Evolutionary conservation across 73 alveolate species (phyloP).

Genomic region (Paramecium sexaurelia): DNA sequence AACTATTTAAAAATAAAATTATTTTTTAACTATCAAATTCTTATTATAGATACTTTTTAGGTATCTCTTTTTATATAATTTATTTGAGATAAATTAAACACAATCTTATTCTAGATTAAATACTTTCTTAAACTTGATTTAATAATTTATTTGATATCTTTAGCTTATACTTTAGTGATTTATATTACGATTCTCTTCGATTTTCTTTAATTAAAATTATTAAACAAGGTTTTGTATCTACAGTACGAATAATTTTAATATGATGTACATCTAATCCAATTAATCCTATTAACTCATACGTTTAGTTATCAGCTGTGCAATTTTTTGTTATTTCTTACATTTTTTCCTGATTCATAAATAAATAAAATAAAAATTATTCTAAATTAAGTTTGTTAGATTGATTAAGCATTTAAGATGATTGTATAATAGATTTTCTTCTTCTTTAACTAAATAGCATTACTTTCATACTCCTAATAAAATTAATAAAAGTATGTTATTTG

Average conservation of each 20-base stretch:
- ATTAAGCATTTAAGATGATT: not conserved
- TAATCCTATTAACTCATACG: not conserved
- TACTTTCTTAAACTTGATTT: not conserved
- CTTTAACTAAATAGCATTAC: not conserved
- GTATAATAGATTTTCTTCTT: not conserved
- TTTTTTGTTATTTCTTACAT: not conserved
- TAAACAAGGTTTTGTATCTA: not conserved
- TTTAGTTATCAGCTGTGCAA: not conserved
- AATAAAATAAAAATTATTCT: not conserved
- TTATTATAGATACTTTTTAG: not conserved
- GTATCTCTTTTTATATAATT: not conserved
- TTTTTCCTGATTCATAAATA: not conserved
- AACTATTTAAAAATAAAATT: not conserved
- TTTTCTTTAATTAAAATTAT: not conserved
- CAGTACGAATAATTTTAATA: not conserved
- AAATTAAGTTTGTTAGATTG: not conserved
- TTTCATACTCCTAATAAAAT: not conserved
- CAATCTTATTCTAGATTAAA: not conserved
- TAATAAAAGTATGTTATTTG: not conserved
- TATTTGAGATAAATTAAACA: not conserved
- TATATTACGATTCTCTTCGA: not conserved
- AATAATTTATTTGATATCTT: not conserved
- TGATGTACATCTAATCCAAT: constrained; percentile 19
- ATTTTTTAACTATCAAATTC: not conserved
- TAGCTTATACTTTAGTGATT: not conserved